phyloP scores from a whole-genome alignment of 192 early-diverging fungal species.

The Backusella parvicylindrica region DNA sequence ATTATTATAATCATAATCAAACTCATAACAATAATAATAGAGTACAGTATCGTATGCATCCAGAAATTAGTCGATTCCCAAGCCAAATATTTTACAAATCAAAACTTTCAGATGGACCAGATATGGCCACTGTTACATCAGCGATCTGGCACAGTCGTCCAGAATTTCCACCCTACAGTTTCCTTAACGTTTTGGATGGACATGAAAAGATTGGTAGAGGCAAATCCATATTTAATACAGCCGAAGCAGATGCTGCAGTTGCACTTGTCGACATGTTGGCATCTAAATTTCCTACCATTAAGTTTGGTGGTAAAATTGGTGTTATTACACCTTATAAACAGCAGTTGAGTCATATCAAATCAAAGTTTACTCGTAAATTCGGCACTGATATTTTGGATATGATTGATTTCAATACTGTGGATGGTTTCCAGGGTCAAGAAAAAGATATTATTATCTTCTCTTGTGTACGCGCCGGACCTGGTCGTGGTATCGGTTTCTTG shows the following conservation, averaged over 20 bases:
- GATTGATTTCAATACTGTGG: slow-evolving; percentile 94
- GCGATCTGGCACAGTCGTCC: slow-evolving; percentile 72
- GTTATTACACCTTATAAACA: slow-evolving; percentile 93
- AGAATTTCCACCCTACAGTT: slow-evolving; percentile 71
- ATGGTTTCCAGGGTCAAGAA: slow-evolving; percentile 97
- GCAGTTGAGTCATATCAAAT: slow-evolving; percentile 71
- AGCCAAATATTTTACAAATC: slow-evolving; percentile 77
- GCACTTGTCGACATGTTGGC: slow-evolving; percentile 67
- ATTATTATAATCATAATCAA: neutral
- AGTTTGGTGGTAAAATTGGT: slow-evolving; percentile 72
- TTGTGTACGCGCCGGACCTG: slow-evolving; percentile 73
- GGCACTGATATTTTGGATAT: slow-evolving; percentile 58
- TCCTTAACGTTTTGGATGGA: slow-evolving; percentile 70
- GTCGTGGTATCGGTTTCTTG: slow-evolving; percentile 75
- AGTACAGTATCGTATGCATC: slow-evolving; percentile 98
- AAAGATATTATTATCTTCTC: slow-evolving; percentile 97
- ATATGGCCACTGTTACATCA: slow-evolving; percentile 53
- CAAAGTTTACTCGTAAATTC: slow-evolving; percentile 62
- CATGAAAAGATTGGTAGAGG: slow-evolving; percentile 58
- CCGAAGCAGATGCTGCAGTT: slow-evolving; percentile 75
- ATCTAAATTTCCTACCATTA: slow-evolving; percentile 46
- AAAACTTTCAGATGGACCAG: slow-evolving; percentile 69
- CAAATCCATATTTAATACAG: slow-evolving; percentile 72
- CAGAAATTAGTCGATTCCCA: slow-evolving; percentile 82
- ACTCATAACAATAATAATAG: slow-evolving; percentile 19